Evolutionary conservation across 192 early-diverging fungal species (phyloP).

Genomic region (Chytriomyces sp.): DNA sequence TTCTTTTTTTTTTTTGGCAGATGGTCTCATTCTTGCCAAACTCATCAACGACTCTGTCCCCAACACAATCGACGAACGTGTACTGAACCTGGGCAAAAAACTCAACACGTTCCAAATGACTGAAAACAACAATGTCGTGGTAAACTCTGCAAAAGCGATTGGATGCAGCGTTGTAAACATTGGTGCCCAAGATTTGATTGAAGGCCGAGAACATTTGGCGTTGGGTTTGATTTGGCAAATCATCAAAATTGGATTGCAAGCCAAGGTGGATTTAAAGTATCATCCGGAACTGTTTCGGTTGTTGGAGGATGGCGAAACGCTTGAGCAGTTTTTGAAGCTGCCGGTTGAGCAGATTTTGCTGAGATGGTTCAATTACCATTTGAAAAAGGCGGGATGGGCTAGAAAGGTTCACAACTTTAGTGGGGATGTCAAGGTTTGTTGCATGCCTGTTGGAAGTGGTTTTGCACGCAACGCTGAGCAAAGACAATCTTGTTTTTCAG

Average conservation of each 20-base stretch:
- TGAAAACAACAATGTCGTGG: conserved; percentile 99
- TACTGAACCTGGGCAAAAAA: conserved; percentile 87
- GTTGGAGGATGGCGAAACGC: conserved; percentile 88
- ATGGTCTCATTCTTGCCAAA: conserved; percentile 91
- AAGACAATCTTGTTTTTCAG: no score
- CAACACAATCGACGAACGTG: conserved; percentile 98
- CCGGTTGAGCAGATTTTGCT: conserved; percentile 96
- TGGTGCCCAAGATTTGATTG: conserved; percentile 94
- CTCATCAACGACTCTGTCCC: conserved; percentile 97
- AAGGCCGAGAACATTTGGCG: conserved; percentile 95
- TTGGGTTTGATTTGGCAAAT: conserved; percentile 99
- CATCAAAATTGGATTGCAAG: conserved; percentile 95
- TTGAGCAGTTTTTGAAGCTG: conserved; percentile 92
- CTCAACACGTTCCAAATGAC: conserved; percentile 95
- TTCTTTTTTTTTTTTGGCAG: conserved; percentile 7
- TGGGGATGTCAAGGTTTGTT: conserved; percentile 75
- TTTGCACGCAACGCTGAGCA: no score
- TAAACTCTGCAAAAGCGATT: conserved; percentile 99
- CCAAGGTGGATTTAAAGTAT: conserved; percentile 97
- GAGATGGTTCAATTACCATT: conserved; percentile 99
- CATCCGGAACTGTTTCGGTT: conserved; percentile 98
- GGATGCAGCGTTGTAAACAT: conserved; percentile 98
- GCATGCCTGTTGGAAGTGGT: background rate
- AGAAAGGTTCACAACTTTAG: conserved; percentile 88
- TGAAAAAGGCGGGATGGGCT: conserved; percentile 89